Base-by-base conservation (phyloP, 2,329 filamentous ascomycete species). In the Penicillium oxalicum region DNA sequence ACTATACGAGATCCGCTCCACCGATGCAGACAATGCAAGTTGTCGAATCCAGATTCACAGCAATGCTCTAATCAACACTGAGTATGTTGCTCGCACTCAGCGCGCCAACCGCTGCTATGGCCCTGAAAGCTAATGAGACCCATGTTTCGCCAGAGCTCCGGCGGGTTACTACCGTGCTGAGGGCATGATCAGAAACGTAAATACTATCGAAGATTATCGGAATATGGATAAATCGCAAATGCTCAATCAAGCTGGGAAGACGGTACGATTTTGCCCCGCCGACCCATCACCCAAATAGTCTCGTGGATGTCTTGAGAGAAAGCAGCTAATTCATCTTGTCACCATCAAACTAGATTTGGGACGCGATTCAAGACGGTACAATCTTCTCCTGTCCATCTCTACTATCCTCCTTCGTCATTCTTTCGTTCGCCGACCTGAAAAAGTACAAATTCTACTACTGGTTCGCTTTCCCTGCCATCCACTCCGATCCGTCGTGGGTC, bases 391-490 rank as follows among this genome's bases (percentile, higher is more conserved):
- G 91, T 44, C 93, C 93, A 2, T 96, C 91, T 4, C 79, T 97
- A 2, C 82, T 98, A 13, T 84, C 89, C 4, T 93, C 88, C 5
- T 97, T 96, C 68, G 80, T 88, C 26, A 83, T 94, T 50, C 82
- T 97, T 40, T 95, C 89, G 12, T 98, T 88, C 67, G 91, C 93
- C 53, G 91, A 98, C 65, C 79, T 98, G 32, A 98, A 98, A 70
- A 96, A 94, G 65, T 97, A 97, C 73, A 88, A 85, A 54, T 96
- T 97, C 66, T 89, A 86, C n/a, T 97, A 97, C 71, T 95, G 94
- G 83, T 97, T 97, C 69, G 91, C 87, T 4, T 98, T 95, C 63
- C 93, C 93, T 1, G 90, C 91, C 12, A 77, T 98, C 39, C 91
- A 95, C 66, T 95, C 91, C 4, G 85, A 91, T 47, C 88, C 89